Conservation (phyloP, 1,284 basidiomycete genomes). For the Neotropicomus parvogracilis region DNA sequence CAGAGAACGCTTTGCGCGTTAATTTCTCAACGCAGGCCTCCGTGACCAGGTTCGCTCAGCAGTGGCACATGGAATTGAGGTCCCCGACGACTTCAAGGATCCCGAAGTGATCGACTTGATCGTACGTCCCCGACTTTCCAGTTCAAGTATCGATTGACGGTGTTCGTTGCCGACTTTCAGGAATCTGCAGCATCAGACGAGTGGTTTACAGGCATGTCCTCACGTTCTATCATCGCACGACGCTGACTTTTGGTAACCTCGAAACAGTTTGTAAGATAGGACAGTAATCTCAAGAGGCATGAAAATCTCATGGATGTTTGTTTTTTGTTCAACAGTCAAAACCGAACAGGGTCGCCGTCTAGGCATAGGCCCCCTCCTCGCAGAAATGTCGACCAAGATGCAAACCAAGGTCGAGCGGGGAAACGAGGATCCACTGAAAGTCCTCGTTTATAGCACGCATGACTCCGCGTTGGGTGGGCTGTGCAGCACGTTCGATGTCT, state of each 20-base stretch:
- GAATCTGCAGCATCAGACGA: conserved; percentile 74
- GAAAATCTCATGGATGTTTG: conserved; percentile 6
- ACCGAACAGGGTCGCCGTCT: conserved; percentile 72
- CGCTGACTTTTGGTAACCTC: conserved; percentile 1
- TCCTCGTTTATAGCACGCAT: conserved; percentile 71
- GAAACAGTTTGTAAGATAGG: conserved; percentile 27
- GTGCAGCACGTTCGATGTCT: conserved; percentile 68
- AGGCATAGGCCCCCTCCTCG: conserved; percentile 72
- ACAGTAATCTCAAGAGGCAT: not conserved
- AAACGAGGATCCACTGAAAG: conserved; percentile 48
- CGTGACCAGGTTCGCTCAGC: conserved; percentile 56
- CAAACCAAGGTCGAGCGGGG: conserved; percentile 47
- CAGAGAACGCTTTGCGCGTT: not conserved
- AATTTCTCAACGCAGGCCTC: not conserved
- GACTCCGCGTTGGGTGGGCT: conserved; percentile 74
- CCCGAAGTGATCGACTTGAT: conserved; percentile 54
- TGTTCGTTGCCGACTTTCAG: conserved; percentile 33
- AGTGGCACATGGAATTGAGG: conserved; percentile 63
- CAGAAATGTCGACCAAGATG: conserved; percentile 62
- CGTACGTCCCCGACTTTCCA: conserved; percentile 39
- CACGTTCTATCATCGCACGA: not conserved
- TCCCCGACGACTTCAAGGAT: conserved; percentile 69
- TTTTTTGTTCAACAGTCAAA: conserved; percentile 48
- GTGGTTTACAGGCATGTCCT: conserved; percentile 66
- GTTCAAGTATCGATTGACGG: not conserved